A percentile compares a stretch with the other conserved stretches of the same genome.
Conservation (phyloP, 1,284 basidiomycete genomes). For the Peniophora sp. region DNA sequence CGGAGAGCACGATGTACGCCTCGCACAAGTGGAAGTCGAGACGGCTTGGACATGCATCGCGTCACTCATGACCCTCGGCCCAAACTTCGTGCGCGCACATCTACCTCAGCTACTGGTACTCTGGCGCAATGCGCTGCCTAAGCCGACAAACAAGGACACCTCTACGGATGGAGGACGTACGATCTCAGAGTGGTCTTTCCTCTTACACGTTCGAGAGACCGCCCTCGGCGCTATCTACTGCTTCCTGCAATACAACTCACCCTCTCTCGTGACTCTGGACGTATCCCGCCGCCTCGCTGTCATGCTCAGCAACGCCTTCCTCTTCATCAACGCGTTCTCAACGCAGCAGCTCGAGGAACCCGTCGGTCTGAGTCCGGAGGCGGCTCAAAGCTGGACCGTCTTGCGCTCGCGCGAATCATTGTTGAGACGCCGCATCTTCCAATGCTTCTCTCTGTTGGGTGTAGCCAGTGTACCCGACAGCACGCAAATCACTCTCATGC, state of each 20-base stretch:
- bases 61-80: constrained; percentile 87
- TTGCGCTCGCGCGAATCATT: constrained; percentile 79
- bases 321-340: constrained; percentile 74
- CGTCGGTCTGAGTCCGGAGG: constrained; percentile 27
- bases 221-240: constrained; percentile 84
- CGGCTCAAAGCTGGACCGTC: constrained; percentile 41
- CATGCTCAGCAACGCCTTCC: constrained; percentile 83
- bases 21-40: constrained; percentile 84
- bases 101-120: constrained; percentile 88
- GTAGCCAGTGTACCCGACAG: constrained; percentile 75
- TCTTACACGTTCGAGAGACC: constrained; percentile 87
- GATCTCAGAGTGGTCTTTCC: constrained; percentile 82
- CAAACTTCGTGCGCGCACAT: constrained; percentile 88
- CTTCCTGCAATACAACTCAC: constrained; percentile 78
- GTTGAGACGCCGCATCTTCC: constrained; percentile 79
- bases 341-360: constrained; percentile 45
- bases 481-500: constrained; percentile 75
- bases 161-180: constrained; percentile 53
- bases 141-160: constrained; percentile 84
- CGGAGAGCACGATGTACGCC: constrained; percentile 81
- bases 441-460: constrained; percentile 84
- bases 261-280: constrained; percentile 80
- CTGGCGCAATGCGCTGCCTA: constrained; percentile 96
- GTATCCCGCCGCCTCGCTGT: constrained; percentile 84
- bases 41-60: constrained; percentile 93